These are phyloP conservation scores for Thielaviopsis musarum DNA, from an alignment of 2,329 filamentous ascomycete genomes.

Conservation along the genomic window DNA sequence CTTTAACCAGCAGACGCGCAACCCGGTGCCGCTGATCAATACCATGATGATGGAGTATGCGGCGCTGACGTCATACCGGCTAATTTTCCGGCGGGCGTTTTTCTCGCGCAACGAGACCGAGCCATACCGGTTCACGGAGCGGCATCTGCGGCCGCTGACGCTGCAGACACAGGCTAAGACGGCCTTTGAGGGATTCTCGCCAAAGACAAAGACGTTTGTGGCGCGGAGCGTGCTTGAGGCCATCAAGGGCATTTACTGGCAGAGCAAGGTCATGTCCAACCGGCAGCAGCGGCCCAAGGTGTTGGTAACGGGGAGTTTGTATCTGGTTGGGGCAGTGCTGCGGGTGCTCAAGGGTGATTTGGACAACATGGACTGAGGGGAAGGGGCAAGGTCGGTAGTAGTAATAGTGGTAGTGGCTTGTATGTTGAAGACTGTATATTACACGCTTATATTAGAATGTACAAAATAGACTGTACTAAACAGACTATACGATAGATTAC, in stretches of 20 bases:
- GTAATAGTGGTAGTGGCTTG: not conserved
- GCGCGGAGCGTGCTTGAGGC: slow-evolving; percentile 57
- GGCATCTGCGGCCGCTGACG: slow-evolving; percentile 27
- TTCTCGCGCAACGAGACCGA: slow-evolving; percentile 56
- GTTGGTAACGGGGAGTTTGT: slow-evolving; percentile 68
- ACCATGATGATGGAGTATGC: slow-evolving; percentile 42
- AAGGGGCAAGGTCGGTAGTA: not conserved
- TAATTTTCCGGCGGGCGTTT: slow-evolving; percentile 52
- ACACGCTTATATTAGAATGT: too few relatives aligned
- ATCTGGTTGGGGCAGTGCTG: slow-evolving; percentile 66
- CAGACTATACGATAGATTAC: slow-evolving; percentile 1
- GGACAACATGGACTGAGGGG: slow-evolving; percentile 5
- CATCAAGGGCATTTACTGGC: slow-evolving; percentile 36
- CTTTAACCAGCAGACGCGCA: slow-evolving; percentile 85
- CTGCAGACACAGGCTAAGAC: slow-evolving; percentile 53
- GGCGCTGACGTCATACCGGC: slow-evolving; percentile 20
- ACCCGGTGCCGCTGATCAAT: slow-evolving; percentile 48
- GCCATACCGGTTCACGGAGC: slow-evolving; percentile 18
- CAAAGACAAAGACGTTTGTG: slow-evolving; percentile 28
- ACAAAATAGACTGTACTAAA: too few relatives aligned
- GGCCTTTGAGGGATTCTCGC: slow-evolving; percentile 40
- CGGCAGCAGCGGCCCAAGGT: slow-evolving; percentile 33
- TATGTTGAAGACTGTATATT: not conserved
- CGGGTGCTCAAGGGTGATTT: slow-evolving; percentile 7
- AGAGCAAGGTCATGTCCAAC: slow-evolving; percentile 17